Evolutionary conservation across 2,329 filamentous ascomycete genomes (phyloP), one percentile per base, ranked within the genome.

Genomic region (Ophiostoma sp.): DNA sequence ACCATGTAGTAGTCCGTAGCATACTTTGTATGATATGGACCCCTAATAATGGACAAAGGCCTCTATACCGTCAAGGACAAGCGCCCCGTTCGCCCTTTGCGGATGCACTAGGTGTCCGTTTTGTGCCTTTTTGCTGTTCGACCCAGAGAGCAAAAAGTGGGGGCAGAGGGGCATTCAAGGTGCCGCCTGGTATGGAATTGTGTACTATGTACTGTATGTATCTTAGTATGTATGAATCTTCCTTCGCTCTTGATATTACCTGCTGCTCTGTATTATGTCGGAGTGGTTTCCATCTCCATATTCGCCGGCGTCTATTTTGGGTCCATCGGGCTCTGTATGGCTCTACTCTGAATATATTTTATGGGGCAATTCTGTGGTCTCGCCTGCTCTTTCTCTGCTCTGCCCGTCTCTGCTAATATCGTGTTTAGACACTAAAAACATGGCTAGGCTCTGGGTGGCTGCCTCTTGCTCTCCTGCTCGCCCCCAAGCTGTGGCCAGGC

Each of bases 291-390:
- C 17, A 64, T 48, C 44, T 48, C 54, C 39, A 67, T 60, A 69
- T 44, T 68, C 54, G 70, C 68, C 52, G 68, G 70, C 70, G 64
- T 67, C 69, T 60, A 67, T 65, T 64, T 64, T 39, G 62, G 62
- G 35, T 35, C 11, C 1, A 8, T 23, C 31, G 8, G 60, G 60
- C 60, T 35, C 60, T 64, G 31, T 62, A 33, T 62, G 57, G 57
- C 15, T 35, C 15, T 33, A 20, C 31, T 33, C 27, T 15, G 10
- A 41, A 65, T 41, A 13, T 7, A 7, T 23, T 39, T n/a, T 64
- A 65, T 65, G 62, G 62, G 35, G 33, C 35, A n/a, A 13, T n/a
- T 65, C 13, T 62, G 17, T 17, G 57, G 31, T 60, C 54, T 33
- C 54, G 54, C 15, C 54, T 60, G 15, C 57, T 33, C 44, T 48